Conservation (phyloP, 371 early-diverging fungal species). For the Mortierella sp. region DNA sequence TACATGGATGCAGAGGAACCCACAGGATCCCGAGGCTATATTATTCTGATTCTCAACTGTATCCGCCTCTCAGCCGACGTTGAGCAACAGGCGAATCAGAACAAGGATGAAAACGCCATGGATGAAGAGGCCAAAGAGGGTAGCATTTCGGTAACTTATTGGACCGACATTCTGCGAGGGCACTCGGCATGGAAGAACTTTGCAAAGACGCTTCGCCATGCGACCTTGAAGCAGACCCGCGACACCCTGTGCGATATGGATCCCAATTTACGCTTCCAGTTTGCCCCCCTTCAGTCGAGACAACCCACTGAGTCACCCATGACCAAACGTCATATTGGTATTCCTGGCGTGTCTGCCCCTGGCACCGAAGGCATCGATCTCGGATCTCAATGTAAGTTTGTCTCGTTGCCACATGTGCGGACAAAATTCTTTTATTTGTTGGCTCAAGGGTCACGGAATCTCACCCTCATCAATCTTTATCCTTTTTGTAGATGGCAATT, state of each 20-base stretch:
- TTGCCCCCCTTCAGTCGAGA: constrained; percentile 53
- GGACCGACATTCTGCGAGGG: constrained; percentile 19
- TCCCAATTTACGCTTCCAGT: constrained; percentile 54
- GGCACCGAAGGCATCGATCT: constrained; percentile 57
- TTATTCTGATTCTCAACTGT: constrained; percentile 54
- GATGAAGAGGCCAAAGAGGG: constrained; percentile 8
- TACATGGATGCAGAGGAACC: constrained; percentile 29
- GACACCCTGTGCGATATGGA: constrained; percentile 53
- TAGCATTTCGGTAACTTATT: constrained; percentile 28
- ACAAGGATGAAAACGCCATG: not conserved
- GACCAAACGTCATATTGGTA: constrained; percentile 51
- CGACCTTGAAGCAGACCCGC: constrained; percentile 48
- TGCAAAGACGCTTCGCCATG: constrained; percentile 34
- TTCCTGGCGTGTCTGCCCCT: constrained; percentile 45
- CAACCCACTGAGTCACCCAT: constrained; percentile 51
- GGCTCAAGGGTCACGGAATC: not conserved
- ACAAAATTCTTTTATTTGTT: not conserved
- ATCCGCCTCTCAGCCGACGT: constrained; percentile 49
- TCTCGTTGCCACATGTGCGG: not conserved
- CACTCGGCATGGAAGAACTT: constrained; percentile 38
- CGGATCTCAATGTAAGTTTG: constrained; percentile 47
- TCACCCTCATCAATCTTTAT: not conserved
- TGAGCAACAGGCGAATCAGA: constrained; percentile 13
- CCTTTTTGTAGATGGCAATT: constrained; percentile 35
- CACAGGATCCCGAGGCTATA: constrained; percentile 51